These are phyloP conservation scores for Alternaria novae-zelandiae DNA, from an alignment of 2,329 filamentous ascomycete genomes.

Conservation along the genomic window DNA sequence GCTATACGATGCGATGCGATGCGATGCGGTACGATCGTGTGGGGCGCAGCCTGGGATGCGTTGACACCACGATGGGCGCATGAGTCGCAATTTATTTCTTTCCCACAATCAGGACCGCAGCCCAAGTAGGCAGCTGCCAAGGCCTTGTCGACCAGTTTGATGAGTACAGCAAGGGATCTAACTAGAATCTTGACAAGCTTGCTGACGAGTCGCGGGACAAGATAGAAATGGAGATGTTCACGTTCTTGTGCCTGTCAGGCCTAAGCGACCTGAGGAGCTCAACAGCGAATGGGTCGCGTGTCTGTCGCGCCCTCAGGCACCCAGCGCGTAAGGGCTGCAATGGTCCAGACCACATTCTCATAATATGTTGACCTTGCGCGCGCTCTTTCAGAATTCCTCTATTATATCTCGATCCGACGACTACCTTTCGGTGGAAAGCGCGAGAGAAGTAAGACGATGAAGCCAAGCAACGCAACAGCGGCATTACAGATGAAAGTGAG, in stretches of 20 bases:
- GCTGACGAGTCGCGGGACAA: not conserved
- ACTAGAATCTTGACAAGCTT: not conserved
- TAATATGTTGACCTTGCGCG: not conserved
- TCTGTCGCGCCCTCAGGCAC: not conserved
- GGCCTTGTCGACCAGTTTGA: not conserved
- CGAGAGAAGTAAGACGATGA: constrained; percentile 54
- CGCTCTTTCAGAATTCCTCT: rapidly evolving
- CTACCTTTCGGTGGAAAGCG: constrained; percentile 55
- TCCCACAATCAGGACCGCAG: not conserved
- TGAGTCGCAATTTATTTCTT: not conserved
- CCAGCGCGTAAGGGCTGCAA: not conserved
- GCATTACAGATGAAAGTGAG: constrained; percentile 73
- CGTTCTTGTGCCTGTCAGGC: not conserved
- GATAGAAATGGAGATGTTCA: not conserved
- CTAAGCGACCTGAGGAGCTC: not conserved
- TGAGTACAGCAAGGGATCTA: not conserved
- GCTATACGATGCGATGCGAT: not conserved
- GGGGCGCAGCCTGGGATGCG: not conserved
- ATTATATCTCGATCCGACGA: constrained; percentile 1
- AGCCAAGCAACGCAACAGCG: constrained; percentile 61
- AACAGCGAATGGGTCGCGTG: not conserved
- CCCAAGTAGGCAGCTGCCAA: constrained; percentile 1
- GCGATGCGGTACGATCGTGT: not conserved
- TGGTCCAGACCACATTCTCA: not conserved
- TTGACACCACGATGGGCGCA: not conserved